A percentile compares a stretch with the other conserved stretches of the same genome.
Evolutionary conservation across 495 filamentous ascomycete genomes (phyloP).

Genomic region (Xylaria cubensis): DNA sequence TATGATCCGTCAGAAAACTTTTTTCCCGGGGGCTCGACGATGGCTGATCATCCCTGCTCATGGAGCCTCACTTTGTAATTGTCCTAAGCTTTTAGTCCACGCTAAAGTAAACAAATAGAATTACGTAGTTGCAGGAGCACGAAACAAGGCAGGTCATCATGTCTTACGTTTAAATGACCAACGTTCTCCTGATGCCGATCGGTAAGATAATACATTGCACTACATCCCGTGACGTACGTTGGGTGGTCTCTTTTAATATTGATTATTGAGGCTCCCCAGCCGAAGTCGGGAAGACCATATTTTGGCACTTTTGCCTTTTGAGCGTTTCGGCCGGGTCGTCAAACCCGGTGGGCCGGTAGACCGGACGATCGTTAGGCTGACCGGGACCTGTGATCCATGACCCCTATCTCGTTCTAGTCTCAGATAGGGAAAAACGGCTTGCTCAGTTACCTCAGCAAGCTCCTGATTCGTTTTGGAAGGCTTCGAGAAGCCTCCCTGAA

Average conservation of each 20-base stretch:
- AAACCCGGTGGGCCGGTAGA: conserved; percentile 23
- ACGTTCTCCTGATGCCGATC: conserved; percentile 4
- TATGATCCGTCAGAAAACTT: conserved; percentile 19
- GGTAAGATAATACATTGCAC: background rate
- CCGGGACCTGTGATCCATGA: background rate
- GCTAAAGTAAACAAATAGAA: conserved; percentile 10
- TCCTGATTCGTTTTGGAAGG: conserved; percentile 8
- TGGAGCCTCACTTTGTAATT: conserved; percentile 15
- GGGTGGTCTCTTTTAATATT: conserved; percentile 9
- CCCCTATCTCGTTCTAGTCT: conserved; percentile 7
- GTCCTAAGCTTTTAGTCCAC: background rate
- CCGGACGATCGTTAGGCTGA: conserved; percentile 18
- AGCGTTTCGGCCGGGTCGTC: conserved; percentile 19
- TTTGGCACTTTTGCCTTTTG: conserved; percentile 25
- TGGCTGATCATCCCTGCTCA: background rate
- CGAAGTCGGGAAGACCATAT: background rate
- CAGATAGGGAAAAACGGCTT: background rate
- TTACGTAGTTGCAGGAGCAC: background rate
- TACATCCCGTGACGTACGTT: background rate
- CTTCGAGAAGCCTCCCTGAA: conserved; percentile 16
- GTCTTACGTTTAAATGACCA: conserved; percentile 7
- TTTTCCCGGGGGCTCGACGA: background rate
- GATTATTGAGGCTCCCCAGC: conserved; percentile 4
- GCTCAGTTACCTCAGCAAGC: conserved; percentile 5
- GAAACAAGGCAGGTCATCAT: background rate